Evolutionary conservation across 2,329 filamentous ascomycete species (phyloP).

Genomic region (Aphanoascus verrucosus): DNA sequence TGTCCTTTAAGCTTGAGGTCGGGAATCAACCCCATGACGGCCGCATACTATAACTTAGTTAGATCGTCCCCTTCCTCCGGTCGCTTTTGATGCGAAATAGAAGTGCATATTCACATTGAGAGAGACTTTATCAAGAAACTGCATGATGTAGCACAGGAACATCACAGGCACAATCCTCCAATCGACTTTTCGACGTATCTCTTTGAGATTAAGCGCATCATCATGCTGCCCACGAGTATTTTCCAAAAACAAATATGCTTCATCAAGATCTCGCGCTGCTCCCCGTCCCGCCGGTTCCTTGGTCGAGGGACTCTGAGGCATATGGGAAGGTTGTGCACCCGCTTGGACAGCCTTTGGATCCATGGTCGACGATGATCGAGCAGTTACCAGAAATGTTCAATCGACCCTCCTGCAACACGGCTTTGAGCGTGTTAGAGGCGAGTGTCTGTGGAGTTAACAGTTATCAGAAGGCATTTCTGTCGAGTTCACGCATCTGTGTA

Average conservation of each 20-base stretch:
- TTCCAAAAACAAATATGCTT: slow-evolving; percentile 7
- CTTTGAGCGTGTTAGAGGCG: too few species aligned
- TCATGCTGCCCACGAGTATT: neutral
- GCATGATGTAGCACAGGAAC: slow-evolving; percentile 47
- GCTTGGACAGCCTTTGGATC: too few species aligned
- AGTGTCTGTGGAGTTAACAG: too few species aligned
- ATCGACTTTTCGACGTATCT: slow-evolving; percentile 29
- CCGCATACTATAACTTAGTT: slow-evolving; percentile 18
- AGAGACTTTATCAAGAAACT: slow-evolving; percentile 51
- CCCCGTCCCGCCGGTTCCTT: neutral
- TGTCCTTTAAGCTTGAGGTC: slow-evolving; percentile 49
- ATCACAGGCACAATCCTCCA: slow-evolving; percentile 42
- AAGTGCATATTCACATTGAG: slow-evolving; percentile 30
- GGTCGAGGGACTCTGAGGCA: neutral
- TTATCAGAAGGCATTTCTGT: too few species aligned
- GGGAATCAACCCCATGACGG: slow-evolving; percentile 52
- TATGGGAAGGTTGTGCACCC: neutral
- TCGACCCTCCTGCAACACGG: too few species aligned
- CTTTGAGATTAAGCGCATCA: slow-evolving; percentile 15
- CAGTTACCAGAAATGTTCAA: too few species aligned
- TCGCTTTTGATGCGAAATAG: slow-evolving; percentile 32
- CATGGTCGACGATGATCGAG: too few species aligned
- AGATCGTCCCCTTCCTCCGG: slow-evolving; percentile 51
- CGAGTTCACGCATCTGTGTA: too few species aligned
- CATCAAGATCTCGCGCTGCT: neutral